Percentiles rank a stretch among this genome's conserved stretches.
Evolutionary conservation across 129 eudicot species (phyloP).

Genomic region (Tagetes patula): DNA sequence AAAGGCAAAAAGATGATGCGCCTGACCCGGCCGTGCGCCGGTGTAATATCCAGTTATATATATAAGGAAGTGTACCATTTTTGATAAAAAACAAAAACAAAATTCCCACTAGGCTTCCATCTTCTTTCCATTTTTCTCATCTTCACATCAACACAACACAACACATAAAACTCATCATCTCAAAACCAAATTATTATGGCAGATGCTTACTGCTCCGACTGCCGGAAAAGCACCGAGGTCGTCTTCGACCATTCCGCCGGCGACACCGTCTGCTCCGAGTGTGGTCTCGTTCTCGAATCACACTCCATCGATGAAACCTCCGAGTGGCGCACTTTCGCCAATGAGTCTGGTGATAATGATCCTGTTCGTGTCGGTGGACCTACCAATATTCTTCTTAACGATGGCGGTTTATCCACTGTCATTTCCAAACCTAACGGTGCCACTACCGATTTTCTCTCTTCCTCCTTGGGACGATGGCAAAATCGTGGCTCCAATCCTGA

Average conservation of each 20-base stretch:
- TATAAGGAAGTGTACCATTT: too few relatives aligned
- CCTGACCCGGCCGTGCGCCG: too few relatives aligned
- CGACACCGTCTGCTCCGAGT: constrained; percentile 84
- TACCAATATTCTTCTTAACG: constrained; percentile 60
- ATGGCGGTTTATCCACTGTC: constrained; percentile 63
- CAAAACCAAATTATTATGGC: constrained; percentile 36
- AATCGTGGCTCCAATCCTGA: constrained; percentile 80
- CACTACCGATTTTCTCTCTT: constrained; percentile 51
- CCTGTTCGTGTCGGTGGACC: constrained; percentile 92
- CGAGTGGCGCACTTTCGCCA: constrained; percentile 92
- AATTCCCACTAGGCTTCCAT: too few relatives aligned
- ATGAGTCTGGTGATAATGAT: constrained; percentile 80
- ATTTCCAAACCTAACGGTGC: constrained; percentile 76
- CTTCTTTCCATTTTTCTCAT: background rate
- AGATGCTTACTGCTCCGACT: constrained; percentile 73
- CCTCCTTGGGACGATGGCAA: constrained; percentile 67
- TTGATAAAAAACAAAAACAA: too few relatives aligned
- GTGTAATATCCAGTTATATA: too few relatives aligned
- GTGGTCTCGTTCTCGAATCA: constrained; percentile 82
- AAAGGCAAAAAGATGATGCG: too few relatives aligned
- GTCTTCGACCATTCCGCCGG: constrained; percentile 88
- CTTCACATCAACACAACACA: background rate
- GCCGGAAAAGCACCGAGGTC: constrained; percentile 77
- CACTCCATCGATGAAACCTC: constrained; percentile 88
- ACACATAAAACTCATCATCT: background rate